Conservation (phyloP, 2,329 filamentous ascomycete genomes). For the Fusarium redolens region DNA sequence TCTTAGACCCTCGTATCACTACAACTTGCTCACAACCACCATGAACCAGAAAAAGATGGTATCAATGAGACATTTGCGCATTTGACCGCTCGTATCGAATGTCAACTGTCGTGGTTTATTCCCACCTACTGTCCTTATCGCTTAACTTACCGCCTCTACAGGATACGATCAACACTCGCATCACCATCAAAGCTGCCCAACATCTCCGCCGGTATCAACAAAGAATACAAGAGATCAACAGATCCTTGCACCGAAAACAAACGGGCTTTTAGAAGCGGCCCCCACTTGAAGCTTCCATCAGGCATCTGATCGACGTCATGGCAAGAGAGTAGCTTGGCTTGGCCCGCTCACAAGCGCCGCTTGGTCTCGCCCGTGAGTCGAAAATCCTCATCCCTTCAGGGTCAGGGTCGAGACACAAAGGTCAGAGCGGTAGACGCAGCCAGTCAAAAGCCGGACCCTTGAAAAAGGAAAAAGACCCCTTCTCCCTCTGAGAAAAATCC, state of each 20-base stretch:
- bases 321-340: slow-evolving; percentile 14
- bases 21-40: neutral
- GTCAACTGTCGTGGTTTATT: slow-evolving; percentile 3
- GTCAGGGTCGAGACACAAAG: slow-evolving; percentile 17
- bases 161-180: slow-evolving; percentile 27
- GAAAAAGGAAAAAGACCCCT: slow-evolving; percentile 5
- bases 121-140: slow-evolving; percentile 24
- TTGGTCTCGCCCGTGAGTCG: slow-evolving; percentile 3
- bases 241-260: slow-evolving; percentile 25
- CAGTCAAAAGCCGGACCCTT: slow-evolving; percentile 30
- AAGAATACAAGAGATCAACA: neutral
- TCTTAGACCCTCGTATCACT: slow-evolving; percentile 8
- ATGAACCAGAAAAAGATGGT: neutral
- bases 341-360: slow-evolving; percentile 32
- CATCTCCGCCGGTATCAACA: slow-evolving; percentile 16
- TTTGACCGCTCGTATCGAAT: slow-evolving; percentile 1
- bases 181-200: slow-evolving; percentile 10
- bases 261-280: slow-evolving; percentile 14
- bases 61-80: neutral
- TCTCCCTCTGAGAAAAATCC: neutral
- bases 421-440: slow-evolving; percentile 14
- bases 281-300: slow-evolving; percentile 29
- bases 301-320: slow-evolving; percentile 43
- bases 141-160: slow-evolving; percentile 7
- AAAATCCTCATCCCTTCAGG: slow-evolving; percentile 19